Conservation (phyloP, 441 rosid species). For the Cnidoscolus chayamansa region DNA sequence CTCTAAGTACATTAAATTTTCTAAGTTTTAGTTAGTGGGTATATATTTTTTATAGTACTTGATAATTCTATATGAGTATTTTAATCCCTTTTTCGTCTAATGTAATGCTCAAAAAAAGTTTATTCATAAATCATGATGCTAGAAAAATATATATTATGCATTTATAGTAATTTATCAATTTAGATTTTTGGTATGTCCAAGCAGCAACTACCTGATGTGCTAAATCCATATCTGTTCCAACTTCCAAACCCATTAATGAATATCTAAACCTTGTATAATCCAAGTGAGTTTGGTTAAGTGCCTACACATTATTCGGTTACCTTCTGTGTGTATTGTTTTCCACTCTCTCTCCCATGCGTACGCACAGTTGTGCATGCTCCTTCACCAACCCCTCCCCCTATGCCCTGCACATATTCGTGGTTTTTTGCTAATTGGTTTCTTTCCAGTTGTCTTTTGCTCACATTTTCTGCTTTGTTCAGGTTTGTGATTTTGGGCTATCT, state of each 20-base stretch:
- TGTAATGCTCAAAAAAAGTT: background rate
- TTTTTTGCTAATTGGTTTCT: background rate
- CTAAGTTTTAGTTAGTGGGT: no score
- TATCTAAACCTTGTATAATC: background rate
- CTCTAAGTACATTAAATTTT: no score
- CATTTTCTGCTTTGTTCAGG: constrained; percentile 46
- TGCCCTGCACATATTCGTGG: no score
- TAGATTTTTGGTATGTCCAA: background rate
- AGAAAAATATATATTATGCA: background rate
- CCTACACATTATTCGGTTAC: background rate
- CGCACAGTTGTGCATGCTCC: no score
- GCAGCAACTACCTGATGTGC: background rate
- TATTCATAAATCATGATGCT: background rate
- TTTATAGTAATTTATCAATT: background rate
- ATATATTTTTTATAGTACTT: no score
- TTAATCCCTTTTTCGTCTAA: background rate
- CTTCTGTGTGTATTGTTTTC: background rate
- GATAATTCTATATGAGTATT: background rate
- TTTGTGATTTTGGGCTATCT: constrained; percentile 98
- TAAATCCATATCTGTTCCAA: background rate
- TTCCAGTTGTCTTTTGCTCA: constrained; percentile 1
- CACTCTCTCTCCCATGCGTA: background rate
- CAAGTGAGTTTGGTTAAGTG: background rate
- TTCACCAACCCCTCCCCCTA: no score
- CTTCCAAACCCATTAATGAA: background rate